Evolutionary conservation across 2,329 filamentous ascomycete species (phyloP).

Genomic region (Colletotrichum endophyticum): DNA sequence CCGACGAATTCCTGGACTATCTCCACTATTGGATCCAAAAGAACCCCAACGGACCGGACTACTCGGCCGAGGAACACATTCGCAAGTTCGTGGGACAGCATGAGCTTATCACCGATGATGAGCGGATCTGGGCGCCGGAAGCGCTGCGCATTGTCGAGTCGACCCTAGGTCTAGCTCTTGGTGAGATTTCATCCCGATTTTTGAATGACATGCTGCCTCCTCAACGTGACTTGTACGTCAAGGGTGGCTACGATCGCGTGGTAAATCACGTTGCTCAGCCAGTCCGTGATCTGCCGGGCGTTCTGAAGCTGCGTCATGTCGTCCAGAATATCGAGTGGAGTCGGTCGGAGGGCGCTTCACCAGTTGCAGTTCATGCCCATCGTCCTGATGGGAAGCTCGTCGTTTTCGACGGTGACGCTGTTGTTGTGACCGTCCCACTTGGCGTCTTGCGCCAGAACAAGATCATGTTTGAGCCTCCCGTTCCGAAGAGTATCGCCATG

Average conservation of each 20-base stretch:
- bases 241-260: not conserved
- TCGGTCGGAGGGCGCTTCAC: not conserved
- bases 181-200: not conserved
- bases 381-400: not conserved
- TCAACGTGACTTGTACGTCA: not conserved
- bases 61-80: not conserved
- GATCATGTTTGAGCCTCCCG: not conserved
- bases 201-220: not conserved
- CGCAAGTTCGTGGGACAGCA: not conserved
- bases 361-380: not conserved
- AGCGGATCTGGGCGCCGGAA: not conserved
- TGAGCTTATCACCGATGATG: not conserved
- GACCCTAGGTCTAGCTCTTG: not conserved
- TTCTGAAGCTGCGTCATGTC: not conserved
- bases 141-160: not conserved
- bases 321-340: not conserved
- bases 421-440: not conserved
- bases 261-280: not conserved
- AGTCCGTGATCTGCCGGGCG: not conserved
- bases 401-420: not conserved
- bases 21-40: not conserved
- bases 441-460: not conserved
- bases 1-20: not conserved
- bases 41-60: not conserved
- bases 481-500: not conserved